Evolutionary conservation across 106 monocot genomes (phyloP).

Genomic region (Dendrobium catenatum): DNA sequence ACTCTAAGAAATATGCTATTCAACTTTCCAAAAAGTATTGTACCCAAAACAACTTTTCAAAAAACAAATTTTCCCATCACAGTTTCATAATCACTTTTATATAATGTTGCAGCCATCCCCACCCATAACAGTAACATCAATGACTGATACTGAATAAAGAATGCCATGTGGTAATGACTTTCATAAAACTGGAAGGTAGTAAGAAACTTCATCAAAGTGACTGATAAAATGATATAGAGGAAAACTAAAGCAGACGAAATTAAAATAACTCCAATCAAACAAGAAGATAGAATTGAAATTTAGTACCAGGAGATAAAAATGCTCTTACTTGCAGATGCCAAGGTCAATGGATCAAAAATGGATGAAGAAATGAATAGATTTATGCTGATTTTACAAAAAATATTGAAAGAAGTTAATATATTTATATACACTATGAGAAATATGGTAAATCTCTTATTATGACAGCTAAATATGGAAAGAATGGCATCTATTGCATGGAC

Average conservation of each 20-base stretch:
- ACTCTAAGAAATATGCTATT: no score
- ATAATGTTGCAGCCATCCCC: no score
- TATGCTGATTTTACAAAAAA: background rate
- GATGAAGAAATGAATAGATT: background rate
- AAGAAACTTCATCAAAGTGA: no score
- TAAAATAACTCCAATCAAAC: background rate
- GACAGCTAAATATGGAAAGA: background rate
- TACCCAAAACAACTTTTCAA: no score
- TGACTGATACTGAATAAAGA: no score
- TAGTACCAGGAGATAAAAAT: background rate
- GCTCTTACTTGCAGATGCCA: background rate
- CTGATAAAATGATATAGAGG: background rate
- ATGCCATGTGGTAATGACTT: no score
- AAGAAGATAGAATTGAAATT: background rate
- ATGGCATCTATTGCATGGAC: background rate
- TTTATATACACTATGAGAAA: slow-evolving; percentile 1
- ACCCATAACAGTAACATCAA: no score
- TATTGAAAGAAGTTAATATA: background rate
- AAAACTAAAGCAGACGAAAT: background rate
- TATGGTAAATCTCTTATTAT: slow-evolving; percentile 1
- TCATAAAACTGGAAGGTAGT: no score
- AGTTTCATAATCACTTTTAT: no score
- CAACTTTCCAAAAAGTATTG: no score
- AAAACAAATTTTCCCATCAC: no score
- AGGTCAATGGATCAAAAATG: background rate